Conservation (phyloP, 208 protist genomes). For the Leishmania martiniquensis region DNA sequence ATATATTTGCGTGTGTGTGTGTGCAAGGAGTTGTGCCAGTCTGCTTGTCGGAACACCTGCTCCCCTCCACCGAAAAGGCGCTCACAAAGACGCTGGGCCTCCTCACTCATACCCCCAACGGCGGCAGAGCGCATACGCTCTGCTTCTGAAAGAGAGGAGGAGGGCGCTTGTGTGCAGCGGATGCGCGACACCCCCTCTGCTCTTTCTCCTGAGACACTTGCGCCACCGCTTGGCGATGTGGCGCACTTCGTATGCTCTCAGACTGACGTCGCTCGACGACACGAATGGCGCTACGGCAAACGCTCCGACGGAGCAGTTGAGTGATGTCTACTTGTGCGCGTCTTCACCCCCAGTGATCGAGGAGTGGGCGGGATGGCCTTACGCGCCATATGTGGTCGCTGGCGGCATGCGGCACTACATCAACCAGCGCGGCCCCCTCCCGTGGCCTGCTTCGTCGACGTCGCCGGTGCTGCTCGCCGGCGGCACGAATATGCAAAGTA, state of each 20-base stretch:
- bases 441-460: neutral
- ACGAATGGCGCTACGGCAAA: neutral
- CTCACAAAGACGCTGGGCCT: neutral
- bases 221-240: neutral
- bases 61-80: neutral
- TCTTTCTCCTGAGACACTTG: neutral
- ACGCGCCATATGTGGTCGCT: neutral
- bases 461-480: neutral
- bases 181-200: too few species aligned
- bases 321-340: slow-evolving; percentile 39
- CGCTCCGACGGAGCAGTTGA: slow-evolving; percentile 9
- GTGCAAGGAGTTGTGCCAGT: neutral
- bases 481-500: too few species aligned
- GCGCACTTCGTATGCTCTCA: neutral
- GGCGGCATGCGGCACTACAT: neutral
- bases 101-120: too few species aligned
- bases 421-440: neutral
- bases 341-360: slow-evolving; percentile 31
- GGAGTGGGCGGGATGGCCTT: slow-evolving; percentile 32
- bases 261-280: neutral
- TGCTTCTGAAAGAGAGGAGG: neutral
- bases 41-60: neutral
- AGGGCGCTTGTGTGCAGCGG: neutral
- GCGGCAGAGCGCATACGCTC: neutral
- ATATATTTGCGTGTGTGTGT: neutral